phyloP scores from a whole-genome alignment of 768 basidiomycete genomes.

The Cubamyces sp. region DNA sequence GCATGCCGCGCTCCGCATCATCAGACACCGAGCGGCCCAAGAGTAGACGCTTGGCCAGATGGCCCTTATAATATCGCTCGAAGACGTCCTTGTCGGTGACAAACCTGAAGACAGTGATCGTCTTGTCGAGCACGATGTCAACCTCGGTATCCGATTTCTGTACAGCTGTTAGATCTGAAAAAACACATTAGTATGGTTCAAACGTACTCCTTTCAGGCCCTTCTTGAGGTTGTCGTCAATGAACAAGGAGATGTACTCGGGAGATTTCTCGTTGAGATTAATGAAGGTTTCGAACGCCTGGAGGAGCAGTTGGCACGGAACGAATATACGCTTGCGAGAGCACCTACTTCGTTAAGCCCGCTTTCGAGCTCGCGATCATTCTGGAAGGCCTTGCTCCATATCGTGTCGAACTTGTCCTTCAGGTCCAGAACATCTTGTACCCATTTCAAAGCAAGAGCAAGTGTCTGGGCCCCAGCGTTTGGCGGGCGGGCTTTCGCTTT shows the following conservation, averaged over 20 bases:
- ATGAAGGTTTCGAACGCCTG: slow-evolving; percentile 94
- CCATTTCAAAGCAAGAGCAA: slow-evolving; percentile 81
- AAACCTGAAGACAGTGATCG: slow-evolving; percentile 94
- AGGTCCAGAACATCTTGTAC: slow-evolving; percentile 88
- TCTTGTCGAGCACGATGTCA: slow-evolving; percentile 89
- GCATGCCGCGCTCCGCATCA: slow-evolving; percentile 97
- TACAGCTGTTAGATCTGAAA: slow-evolving; percentile 6
- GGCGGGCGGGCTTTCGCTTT: slow-evolving; percentile 49
- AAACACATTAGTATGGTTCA: not conserved
- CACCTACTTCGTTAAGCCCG: slow-evolving; percentile 78
- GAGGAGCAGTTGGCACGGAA: not conserved
- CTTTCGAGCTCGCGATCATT: slow-evolving; percentile 79
- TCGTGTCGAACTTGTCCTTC: slow-evolving; percentile 86
- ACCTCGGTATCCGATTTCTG: slow-evolving; percentile 97
- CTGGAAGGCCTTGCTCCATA: slow-evolving; percentile 74
- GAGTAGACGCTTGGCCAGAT: slow-evolving; percentile 91
- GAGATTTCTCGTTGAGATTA: slow-evolving; percentile 82
- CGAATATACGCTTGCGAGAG: not conserved
- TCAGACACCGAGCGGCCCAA: slow-evolving; percentile 89
- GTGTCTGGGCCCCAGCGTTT: slow-evolving; percentile 48
- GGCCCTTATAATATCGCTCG: slow-evolving; percentile 96
- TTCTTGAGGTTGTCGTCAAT: slow-evolving; percentile 96
- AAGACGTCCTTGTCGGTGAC: slow-evolving; percentile 96
- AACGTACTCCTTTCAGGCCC: slow-evolving; percentile 88
- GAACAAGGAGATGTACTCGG: slow-evolving; percentile 95